Conservation (phyloP, 495 filamentous ascomycete species). For the Aspergillus hancockii region DNA sequence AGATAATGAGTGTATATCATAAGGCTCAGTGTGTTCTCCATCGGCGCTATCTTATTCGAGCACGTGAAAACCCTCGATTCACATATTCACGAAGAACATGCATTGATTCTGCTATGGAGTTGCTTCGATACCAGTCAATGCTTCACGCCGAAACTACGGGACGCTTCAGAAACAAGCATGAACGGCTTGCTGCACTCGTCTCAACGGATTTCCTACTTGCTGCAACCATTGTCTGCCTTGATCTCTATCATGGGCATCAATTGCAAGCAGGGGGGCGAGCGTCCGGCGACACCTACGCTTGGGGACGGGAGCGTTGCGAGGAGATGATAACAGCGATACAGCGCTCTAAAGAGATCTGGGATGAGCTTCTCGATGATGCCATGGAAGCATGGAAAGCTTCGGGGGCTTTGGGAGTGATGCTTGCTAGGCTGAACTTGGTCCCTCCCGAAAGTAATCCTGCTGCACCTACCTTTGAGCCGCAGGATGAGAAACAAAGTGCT, state of each 20-base stretch:
- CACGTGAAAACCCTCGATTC: constrained; percentile 78
- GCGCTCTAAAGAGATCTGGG: constrained; percentile 75
- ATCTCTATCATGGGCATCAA: constrained; percentile 57
- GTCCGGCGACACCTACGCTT: constrained; percentile 61
- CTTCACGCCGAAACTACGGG: constrained; percentile 75
- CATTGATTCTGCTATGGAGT: constrained; percentile 81
- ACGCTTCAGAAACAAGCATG: constrained; percentile 69
- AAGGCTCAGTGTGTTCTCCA: constrained; percentile 89
- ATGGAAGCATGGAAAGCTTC: constrained; percentile 88
- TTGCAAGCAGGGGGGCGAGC: constrained; percentile 38
- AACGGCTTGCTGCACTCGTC: constrained; percentile 74
- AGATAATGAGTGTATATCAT: constrained; percentile 84
- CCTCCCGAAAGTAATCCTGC: constrained; percentile 26
- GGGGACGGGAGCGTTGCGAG: constrained; percentile 66
- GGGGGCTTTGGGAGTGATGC: constrained; percentile 74
- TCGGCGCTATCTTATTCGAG: constrained; percentile 76
- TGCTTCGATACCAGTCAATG: constrained; percentile 73
- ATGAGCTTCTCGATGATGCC: constrained; percentile 68
- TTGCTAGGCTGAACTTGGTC: constrained; percentile 65
- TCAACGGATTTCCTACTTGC: constrained; percentile 85
- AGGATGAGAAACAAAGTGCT: constrained; percentile 59
- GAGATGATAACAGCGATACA: constrained; percentile 77
- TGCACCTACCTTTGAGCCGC: constrained; percentile 29
- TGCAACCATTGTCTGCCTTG: constrained; percentile 84
- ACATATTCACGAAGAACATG: constrained; percentile 81